phyloP scores from a whole-genome alignment of 1,284 basidiomycete species.

The Apiotrichum laibachii region DNA sequence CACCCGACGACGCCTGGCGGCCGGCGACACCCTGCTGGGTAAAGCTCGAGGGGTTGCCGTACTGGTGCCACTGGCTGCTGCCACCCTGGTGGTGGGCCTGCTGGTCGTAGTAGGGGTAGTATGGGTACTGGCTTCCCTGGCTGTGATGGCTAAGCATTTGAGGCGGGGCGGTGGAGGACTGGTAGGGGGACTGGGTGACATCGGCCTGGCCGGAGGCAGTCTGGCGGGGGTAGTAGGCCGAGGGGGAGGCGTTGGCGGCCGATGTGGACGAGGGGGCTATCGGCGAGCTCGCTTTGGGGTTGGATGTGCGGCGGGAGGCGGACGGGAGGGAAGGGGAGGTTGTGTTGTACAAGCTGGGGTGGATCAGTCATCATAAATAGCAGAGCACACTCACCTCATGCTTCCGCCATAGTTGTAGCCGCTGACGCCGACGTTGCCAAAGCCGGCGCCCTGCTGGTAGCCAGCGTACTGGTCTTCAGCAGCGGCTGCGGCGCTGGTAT shows the following conservation, averaged over 20 bases:
- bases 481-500: slow-evolving; percentile 15
- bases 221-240: slow-evolving; percentile 30
- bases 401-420: slow-evolving; percentile 19
- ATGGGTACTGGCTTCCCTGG: slow-evolving; percentile 15
- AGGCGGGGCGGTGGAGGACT: slow-evolving; percentile 9
- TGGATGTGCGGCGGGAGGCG: slow-evolving; percentile 31
- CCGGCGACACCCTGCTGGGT: slow-evolving; percentile 12
- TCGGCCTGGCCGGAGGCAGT: slow-evolving; percentile 5
- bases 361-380: slow-evolving; percentile 6
- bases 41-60: slow-evolving; percentile 11
- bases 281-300: slow-evolving; percentile 23
- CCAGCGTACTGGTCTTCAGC: slow-evolving; percentile 26
- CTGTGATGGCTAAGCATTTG: slow-evolving; percentile 6
- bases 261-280: slow-evolving; percentile 17
- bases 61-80: slow-evolving; percentile 14
- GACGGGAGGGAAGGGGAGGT: slow-evolving; percentile 29
- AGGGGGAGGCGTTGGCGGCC: slow-evolving; percentile 30
- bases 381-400: slow-evolving; percentile 27
- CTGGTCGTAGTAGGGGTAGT: slow-evolving; percentile 19
- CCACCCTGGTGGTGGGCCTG: slow-evolving; percentile 16
- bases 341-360: slow-evolving; percentile 25
- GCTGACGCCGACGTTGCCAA: slow-evolving; percentile 25
- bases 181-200: slow-evolving; percentile 20
- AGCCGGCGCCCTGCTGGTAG: slow-evolving; percentile 21
- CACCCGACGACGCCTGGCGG: slow-evolving; percentile 18